These are phyloP conservation scores for Neopestalotiopsis sp. DNA, from an alignment of 2,329 filamentous ascomycete species.

Conservation along the genomic window DNA sequence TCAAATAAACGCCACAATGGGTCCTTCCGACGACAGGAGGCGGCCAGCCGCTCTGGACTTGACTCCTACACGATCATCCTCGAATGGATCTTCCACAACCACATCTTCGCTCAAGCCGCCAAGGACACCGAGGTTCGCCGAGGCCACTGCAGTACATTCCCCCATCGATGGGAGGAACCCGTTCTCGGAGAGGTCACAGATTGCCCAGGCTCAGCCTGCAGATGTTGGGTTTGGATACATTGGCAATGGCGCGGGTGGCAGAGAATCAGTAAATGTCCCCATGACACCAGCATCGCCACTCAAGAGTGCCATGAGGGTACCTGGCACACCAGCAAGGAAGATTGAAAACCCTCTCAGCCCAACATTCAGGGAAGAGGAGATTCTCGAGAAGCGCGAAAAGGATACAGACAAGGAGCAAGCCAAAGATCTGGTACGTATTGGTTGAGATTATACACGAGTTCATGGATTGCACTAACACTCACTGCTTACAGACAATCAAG, in stretches of 20 bases:
- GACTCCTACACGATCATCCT: slow-evolving; percentile 52
- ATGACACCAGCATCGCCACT: slow-evolving; percentile 78
- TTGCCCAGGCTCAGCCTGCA: slow-evolving; percentile 72
- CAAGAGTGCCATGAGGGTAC: slow-evolving; percentile 88
- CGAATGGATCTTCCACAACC: slow-evolving; percentile 57
- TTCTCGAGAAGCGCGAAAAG: slow-evolving; percentile 83
- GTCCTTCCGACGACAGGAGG: slow-evolving; percentile 56
- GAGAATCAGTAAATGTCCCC: slow-evolving; percentile 64
- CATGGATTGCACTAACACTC: slow-evolving; percentile 38
- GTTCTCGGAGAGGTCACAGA: slow-evolving; percentile 63
- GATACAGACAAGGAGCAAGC: slow-evolving; percentile 85
- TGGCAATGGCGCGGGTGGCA: slow-evolving; percentile 53
- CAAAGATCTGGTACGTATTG: slow-evolving; percentile 77
- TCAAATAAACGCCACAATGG: slow-evolving; percentile 34
- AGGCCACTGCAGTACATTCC: slow-evolving; percentile 80
- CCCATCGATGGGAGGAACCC: slow-evolving; percentile 68
- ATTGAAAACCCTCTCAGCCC: slow-evolving; percentile 83
- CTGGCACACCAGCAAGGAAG: slow-evolving; percentile 77
- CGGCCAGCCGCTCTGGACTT: slow-evolving; percentile 62
- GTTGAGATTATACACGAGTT: background rate
- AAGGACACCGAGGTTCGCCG: slow-evolving; percentile 78
- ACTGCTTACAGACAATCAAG: slow-evolving; percentile 77
- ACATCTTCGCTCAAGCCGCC: slow-evolving; percentile 67
- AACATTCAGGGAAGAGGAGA: slow-evolving; percentile 86
- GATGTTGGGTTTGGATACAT: slow-evolving; percentile 96